Base-by-base conservation (phyloP, 148 eudicot species). In the Salicornia ramosissima region DNA sequence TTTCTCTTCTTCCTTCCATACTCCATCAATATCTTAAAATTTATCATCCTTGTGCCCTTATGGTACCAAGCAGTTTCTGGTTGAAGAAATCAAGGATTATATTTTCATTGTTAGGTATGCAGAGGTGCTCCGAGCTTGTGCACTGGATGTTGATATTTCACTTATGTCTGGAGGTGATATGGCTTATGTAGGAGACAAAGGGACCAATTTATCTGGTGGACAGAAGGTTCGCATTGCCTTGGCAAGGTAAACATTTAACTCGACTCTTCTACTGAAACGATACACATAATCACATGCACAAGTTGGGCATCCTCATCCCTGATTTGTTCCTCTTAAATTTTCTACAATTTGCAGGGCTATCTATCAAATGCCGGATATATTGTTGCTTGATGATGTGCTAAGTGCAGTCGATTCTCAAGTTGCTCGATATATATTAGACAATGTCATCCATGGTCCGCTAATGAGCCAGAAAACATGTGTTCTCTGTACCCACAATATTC, bases 331-430 rank as follows among this genome's bases (percentile, higher is more conserved):
- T 64, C 70, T 24, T 24, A 34, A 68, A 67, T 24, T 31, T 67
- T 14, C 2, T 22, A 31, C 40, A 36, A 45, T 73, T 73, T 64
- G 72, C 87, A 93, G 98, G 88, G 98, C 98, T 79, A 71, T 93
- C 57, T 93, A 93, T 71, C 76, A 75, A 63, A 86, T 79, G 40
- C 76, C 96, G 1, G 92, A 90, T 45, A 77, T 83, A 78, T 78
- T 75, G 70, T 64, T 93, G 86, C 91, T 93, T 34, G 98, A 93
- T 82, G 98, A 93, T 62, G 88, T 90, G 59, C 90, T 93, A 58
- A 93, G 98, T 85, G 95, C 98, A 49, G 96, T 93, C 74, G 98
- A 93, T 82, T 84, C 98, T 18, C 96, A 93, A 81, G 98, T 93
- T 84, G 91, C 90, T 68, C 80, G 77, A 72, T 83, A 84, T 75